Conservation (phyloP, 352 stramenopile genomes). For the Globisporangium ultimum region DNA sequence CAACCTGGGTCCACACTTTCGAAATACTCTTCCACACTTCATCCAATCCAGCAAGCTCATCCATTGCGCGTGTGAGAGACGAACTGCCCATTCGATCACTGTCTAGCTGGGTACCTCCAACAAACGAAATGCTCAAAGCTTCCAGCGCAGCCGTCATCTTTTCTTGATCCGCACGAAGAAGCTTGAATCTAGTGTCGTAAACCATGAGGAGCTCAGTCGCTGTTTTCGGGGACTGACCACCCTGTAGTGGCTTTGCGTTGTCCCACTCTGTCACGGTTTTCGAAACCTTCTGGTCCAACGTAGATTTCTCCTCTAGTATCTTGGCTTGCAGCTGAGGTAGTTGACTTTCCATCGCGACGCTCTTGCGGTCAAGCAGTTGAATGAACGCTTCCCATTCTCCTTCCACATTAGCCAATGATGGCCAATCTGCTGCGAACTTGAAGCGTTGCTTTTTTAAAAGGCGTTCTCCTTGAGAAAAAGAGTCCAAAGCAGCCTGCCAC, state of each 20-base stretch:
- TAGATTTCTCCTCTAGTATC: slow-evolving; percentile 95
- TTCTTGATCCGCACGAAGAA: slow-evolving; percentile 90
- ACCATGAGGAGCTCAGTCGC: slow-evolving; percentile 81
- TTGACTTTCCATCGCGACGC: slow-evolving; percentile 94
- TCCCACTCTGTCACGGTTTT: slow-evolving; percentile 83
- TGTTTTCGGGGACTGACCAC: slow-evolving; percentile 58
- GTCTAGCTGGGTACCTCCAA: slow-evolving; percentile 53
- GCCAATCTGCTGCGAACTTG: slow-evolving; percentile 94
- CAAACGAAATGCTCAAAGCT: slow-evolving; percentile 89
- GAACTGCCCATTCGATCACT: slow-evolving; percentile 76
- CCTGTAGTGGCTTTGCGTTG: slow-evolving; percentile 73
- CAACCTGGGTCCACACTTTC: slow-evolving; percentile 84
- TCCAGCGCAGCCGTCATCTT: slow-evolving; percentile 95
- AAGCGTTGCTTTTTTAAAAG: slow-evolving; percentile 96
- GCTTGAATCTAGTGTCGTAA: slow-evolving; percentile 82
- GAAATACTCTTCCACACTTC: slow-evolving; percentile 97
- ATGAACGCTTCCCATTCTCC: slow-evolving; percentile 96
- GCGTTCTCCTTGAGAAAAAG: slow-evolving; percentile 93
- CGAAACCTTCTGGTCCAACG: slow-evolving; percentile 78
- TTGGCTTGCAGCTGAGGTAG: slow-evolving; percentile 97
- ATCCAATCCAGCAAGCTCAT: slow-evolving; percentile 94
- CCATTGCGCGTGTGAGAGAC: slow-evolving; percentile 71
- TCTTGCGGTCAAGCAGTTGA: slow-evolving; percentile 88
- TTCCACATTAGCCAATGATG: slow-evolving; percentile 94
- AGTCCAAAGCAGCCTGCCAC: slow-evolving; percentile 82